Percentiles rank a stretch among this genome's conserved stretches.
phyloP scores from a whole-genome alignment of 345 rosid genomes.

The Jatropha curcas region DNA sequence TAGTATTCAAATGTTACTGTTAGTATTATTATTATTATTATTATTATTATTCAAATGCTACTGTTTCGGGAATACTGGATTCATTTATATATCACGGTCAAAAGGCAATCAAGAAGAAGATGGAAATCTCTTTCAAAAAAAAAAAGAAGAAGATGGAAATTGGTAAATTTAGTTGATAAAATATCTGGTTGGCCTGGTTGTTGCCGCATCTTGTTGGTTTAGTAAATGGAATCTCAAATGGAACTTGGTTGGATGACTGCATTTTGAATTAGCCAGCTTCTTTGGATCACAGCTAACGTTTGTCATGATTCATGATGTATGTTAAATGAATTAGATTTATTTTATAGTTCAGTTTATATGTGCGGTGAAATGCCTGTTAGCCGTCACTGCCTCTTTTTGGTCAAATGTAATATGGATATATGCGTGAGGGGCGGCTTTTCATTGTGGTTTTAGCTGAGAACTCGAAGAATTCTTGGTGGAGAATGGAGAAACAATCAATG shows the following conservation, averaged over 20 bases:
- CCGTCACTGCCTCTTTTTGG: background rate
- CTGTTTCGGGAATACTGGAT: conserved; percentile 89
- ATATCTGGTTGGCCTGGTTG: background rate
- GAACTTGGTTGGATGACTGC: conserved; percentile 1
- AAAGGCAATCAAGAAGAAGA: conserved; percentile 93
- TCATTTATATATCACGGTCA: conserved; percentile 89
- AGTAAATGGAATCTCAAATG: background rate
- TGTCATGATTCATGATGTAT: conserved; percentile 12
- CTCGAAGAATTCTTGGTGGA: background rate
- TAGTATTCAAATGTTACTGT: too few relatives aligned
- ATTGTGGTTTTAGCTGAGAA: conserved; percentile 8
- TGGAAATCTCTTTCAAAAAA: too few relatives aligned
- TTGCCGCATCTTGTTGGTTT: background rate
- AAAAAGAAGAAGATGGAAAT: too few relatives aligned
- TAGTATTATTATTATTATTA: too few relatives aligned
- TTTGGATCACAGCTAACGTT: conserved; percentile 11
- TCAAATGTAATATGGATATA: background rate
- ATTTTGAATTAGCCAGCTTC: conserved; percentile 8
- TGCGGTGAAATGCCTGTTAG: background rate
- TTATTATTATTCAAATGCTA: too few relatives aligned
- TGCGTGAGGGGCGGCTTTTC: background rate
- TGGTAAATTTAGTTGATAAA: conserved; percentile 72
- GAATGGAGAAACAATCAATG: background rate
- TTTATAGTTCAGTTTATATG: background rate
- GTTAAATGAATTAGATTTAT: conserved; percentile 1